Conservation (phyloP, 1,284 basidiomycete genomes). For the Trametes polyzona region DNA sequence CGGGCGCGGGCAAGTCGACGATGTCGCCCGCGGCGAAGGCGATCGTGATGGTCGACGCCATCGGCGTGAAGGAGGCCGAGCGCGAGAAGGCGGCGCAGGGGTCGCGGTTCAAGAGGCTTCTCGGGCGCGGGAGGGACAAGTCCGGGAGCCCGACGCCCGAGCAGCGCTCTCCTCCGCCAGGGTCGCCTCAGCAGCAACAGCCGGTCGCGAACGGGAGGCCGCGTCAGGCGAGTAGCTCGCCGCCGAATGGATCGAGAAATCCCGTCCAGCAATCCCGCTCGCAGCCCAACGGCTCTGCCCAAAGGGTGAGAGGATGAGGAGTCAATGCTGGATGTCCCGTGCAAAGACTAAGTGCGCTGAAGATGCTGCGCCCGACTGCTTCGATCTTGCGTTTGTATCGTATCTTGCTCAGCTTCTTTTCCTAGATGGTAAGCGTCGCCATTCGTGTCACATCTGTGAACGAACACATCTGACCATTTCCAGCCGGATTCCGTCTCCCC, state of each 20-base stretch:
- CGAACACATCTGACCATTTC: background rate
- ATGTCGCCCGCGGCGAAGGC: conserved; percentile 58
- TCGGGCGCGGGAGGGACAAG: conserved; percentile 24
- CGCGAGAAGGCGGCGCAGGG: conserved; percentile 30
- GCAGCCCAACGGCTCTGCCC: background rate
- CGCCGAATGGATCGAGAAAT: background rate
- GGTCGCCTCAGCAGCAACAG: background rate
- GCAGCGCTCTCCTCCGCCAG: conserved; percentile 6
- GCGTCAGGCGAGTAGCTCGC: background rate
- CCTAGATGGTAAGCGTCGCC: background rate
- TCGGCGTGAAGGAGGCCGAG: conserved; percentile 49
- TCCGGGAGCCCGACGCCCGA: conserved; percentile 17
- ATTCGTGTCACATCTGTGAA: background rate
- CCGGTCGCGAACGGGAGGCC: background rate
- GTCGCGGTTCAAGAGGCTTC: conserved; percentile 32
- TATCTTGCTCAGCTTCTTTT: background rate
- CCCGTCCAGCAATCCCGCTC: background rate
- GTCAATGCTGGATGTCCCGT: background rate
- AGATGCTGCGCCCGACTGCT: no score
- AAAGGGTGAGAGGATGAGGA: background rate
- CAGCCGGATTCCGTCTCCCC: background rate
- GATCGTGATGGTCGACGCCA: conserved; percentile 60
- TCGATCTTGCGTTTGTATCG: background rate
- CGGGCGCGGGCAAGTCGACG: conserved; percentile 32
- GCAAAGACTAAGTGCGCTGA: no score